Base-by-base conservation (phyloP, 2,329 filamentous ascomycete species). In the Furcasterigmium furcatum region DNA sequence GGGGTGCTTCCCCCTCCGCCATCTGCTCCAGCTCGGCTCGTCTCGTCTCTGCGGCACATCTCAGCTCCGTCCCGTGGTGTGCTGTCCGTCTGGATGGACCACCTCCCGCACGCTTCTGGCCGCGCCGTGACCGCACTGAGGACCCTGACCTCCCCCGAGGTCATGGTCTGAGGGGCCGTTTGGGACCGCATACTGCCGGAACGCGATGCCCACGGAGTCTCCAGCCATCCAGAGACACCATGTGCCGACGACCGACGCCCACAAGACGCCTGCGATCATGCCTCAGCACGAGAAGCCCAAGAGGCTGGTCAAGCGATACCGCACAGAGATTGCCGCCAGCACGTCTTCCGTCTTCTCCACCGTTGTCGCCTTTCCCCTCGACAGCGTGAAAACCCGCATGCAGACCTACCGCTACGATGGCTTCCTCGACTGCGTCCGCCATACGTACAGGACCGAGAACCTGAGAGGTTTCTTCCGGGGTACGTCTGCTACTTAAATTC, bases 351-450 rank as follows among this genome's bases (percentile, higher is more conserved):
- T 91, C 53, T 74, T 92, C 46, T 90, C 87, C 30, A 94, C 88
- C 35, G 77, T 90, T 60, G 76, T 79, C 53, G 86, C 88, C n/a
- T 95, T 92, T 61, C 89, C 89, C 19, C 80, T 95, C 55, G 89
- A 95, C 65, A 92, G 89, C 58, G 85, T 92, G 63, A 95, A 95
- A 74, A 91, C 87, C 46, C 87, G 89, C 59, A 89, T 94, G 82
- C 89, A 95, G 72, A 88, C 87, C 54, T 92, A 94, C 67, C 82
- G 86, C 52, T 91, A 87, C 68, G 76, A 79, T 54, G 88, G 79
- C 54, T 89, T 88, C 65, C 66, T 79, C 60, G 84, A 89, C 64
- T 91, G 88, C 62, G 80, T 91, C 43, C 77, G 75, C 50, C 79
- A 87, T 55, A 92, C 88, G 9, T 94, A 94, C 67, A 76, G 74